Percentiles rank a stretch among this genome's conserved stretches.
phyloP scores from a whole-genome alignment of 345 rosid species.

The Noccaea caerulescens region DNA sequence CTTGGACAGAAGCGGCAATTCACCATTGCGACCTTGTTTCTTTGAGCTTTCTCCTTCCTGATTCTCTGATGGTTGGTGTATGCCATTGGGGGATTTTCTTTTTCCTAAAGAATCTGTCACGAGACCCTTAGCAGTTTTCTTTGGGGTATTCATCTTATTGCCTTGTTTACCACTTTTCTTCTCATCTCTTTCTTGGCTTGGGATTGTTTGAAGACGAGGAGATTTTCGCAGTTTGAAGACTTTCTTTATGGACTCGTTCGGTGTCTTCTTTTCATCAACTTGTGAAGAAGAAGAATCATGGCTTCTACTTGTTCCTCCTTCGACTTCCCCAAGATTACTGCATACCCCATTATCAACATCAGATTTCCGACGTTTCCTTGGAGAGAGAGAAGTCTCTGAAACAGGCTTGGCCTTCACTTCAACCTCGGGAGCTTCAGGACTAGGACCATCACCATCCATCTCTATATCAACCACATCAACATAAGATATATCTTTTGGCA shows the following conservation, averaged over 20 bases:
- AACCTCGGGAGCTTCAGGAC: slow-evolving; percentile 30
- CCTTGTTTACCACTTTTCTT: slow-evolving; percentile 32
- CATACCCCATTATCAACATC: slow-evolving; percentile 4
- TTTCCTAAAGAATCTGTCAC: slow-evolving; percentile 40
- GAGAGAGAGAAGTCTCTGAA: slow-evolving; percentile 32
- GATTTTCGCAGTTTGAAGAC: slow-evolving; percentile 37
- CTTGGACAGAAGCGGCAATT: slow-evolving; percentile 29
- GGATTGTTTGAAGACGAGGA: slow-evolving; percentile 33
- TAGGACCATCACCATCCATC: slow-evolving; percentile 29
- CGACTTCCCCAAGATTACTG: slow-evolving; percentile 30
- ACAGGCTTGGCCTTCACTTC: slow-evolving; percentile 18
- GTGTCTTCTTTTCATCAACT: slow-evolving; percentile 35
- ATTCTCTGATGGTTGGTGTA: slow-evolving; percentile 41
- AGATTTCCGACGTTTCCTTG: slow-evolving; percentile 44
- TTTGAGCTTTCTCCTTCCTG: slow-evolving; percentile 36
- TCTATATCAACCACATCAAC: slow-evolving; percentile 27
- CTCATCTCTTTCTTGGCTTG: slow-evolving; percentile 29
- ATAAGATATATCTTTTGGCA: slow-evolving; percentile 51
- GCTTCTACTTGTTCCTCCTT: slow-evolving; percentile 17
- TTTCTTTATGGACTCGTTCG: slow-evolving; percentile 20
- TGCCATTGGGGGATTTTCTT: slow-evolving; percentile 50
- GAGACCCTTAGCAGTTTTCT: slow-evolving; percentile 31
- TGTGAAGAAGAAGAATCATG: slow-evolving; percentile 29
- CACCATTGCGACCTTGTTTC: slow-evolving; percentile 38
- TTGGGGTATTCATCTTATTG: slow-evolving; percentile 27